A percentile compares a stretch with the other conserved stretches of the same genome.
Evolutionary conservation across 2,329 filamentous ascomycete species (phyloP).

Genomic region (Rhinocladiella similis): DNA sequence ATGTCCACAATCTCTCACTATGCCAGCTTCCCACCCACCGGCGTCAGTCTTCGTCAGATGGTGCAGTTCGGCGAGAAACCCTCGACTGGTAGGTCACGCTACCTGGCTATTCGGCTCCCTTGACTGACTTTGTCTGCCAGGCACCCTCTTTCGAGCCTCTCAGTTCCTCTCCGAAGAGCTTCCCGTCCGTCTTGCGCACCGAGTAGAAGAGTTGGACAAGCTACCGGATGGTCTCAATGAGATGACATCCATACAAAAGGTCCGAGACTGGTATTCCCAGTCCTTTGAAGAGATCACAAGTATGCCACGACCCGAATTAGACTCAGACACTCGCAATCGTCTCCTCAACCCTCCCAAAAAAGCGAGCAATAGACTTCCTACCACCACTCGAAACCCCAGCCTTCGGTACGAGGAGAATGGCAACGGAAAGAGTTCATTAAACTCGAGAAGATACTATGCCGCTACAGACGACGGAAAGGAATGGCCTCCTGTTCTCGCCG

Average conservation of each 20-base stretch:
- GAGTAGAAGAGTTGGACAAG: conserved; percentile 89
- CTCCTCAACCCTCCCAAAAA: conserved; percentile 58
- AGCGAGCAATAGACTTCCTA: conserved; percentile 68
- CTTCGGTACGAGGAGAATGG: conserved; percentile 68
- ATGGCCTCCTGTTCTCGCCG: conserved; percentile 91
- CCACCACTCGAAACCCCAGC: conserved; percentile 87
- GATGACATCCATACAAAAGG: conserved; percentile 93
- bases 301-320: conserved; percentile 74
- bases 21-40: conserved; percentile 93
- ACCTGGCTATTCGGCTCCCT: background rate
- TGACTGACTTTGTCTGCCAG: conserved; percentile 45
- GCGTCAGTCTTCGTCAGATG: conserved; percentile 96
- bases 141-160: conserved; percentile 93
- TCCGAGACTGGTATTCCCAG: conserved; percentile 98
- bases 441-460: conserved; percentile 78
- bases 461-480: conserved; percentile 83
- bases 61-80: conserved; percentile 96
- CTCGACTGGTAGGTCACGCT: conserved; percentile 67
- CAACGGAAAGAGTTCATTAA: conserved; percentile 51
- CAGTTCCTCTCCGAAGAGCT: conserved; percentile 98
- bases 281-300: conserved; percentile 99
- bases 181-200: conserved; percentile 92
- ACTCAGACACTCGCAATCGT: conserved; percentile 72
- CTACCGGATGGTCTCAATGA: conserved; percentile 94
- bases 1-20: conserved; percentile 98